Conservation (phyloP, 1,284 basidiomycete genomes). For the Cryptococcus sp. region DNA sequence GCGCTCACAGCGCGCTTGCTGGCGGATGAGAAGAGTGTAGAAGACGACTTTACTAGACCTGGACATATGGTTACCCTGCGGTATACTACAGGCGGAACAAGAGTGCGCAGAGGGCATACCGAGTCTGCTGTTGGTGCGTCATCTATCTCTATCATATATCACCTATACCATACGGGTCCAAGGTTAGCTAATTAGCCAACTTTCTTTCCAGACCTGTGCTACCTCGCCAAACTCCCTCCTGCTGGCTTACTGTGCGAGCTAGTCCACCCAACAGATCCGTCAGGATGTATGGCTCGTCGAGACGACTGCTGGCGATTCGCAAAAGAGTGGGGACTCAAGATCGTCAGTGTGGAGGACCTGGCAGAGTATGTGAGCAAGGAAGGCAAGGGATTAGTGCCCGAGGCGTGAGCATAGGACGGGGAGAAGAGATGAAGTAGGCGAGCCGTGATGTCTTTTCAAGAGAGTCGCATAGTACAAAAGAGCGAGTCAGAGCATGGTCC, state of each 20-base stretch:
- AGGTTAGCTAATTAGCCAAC: too few relatives aligned
- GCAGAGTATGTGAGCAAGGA: conserved; percentile 51
- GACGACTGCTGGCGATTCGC: conserved; percentile 93
- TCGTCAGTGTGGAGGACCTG: conserved; percentile 83
- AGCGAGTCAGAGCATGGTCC: too few relatives aligned
- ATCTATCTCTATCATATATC: neutral
- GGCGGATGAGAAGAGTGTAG: conserved; percentile 59
- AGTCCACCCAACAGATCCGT: conserved; percentile 82
- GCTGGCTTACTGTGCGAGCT: conserved; percentile 93
- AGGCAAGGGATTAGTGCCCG: conserved; percentile 29
- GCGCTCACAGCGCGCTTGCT: conserved; percentile 82
- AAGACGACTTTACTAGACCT: conserved; percentile 85
- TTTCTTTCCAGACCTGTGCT: conserved; percentile 70
- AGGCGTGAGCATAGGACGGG: conserved; percentile 3
- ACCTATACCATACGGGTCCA: too few relatives aligned
- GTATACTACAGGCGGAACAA: conserved; percentile 80
- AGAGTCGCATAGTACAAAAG: too few relatives aligned
- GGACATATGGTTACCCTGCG: conserved; percentile 95
- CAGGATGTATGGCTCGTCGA: conserved; percentile 91
- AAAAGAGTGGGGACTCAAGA: conserved; percentile 84
- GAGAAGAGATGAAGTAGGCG: neutral
- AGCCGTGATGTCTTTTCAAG: too few relatives aligned
- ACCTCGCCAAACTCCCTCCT: conserved; percentile 69
- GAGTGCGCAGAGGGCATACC: conserved; percentile 87
- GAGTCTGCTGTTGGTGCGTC: conserved; percentile 73